phyloP scores from a whole-genome alignment of 345 rosid genomes.

The Sapria himalayana region DNA sequence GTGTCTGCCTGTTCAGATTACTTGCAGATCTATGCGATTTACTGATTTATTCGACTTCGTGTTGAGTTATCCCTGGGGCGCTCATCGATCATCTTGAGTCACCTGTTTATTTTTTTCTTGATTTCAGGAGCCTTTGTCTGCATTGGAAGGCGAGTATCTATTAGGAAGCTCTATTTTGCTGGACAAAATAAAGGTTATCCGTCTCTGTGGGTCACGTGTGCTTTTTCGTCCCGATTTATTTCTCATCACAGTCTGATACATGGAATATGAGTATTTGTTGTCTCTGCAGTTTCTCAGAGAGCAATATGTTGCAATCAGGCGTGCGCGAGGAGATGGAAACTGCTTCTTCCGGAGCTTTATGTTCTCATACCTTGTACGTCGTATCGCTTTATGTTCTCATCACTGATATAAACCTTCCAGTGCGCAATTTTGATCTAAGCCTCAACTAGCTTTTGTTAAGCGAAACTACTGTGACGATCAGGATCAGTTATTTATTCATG shows the following conservation, averaged over 20 bases:
- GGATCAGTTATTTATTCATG: no score
- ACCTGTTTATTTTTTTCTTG: neutral
- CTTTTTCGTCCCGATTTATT: neutral
- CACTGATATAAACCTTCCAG: no score
- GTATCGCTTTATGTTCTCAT: no score
- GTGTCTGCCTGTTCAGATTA: neutral
- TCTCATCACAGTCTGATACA: neutral
- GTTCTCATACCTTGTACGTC: slow-evolving; percentile 86
- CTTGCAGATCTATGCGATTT: neutral
- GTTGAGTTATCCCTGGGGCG: neutral
- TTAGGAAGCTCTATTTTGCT: slow-evolving; percentile 75
- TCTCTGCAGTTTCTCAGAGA: slow-evolving; percentile 40
- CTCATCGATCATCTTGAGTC: neutral
- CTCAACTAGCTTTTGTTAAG: no score
- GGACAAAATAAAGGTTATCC: slow-evolving; percentile 71
- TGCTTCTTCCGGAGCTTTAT: slow-evolving; percentile 94
- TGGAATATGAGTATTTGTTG: neutral
- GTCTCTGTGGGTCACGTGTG: neutral
- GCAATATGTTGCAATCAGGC: slow-evolving; percentile 54
- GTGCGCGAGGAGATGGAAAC: slow-evolving; percentile 96
- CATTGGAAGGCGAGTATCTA: slow-evolving; percentile 66
- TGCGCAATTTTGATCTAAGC: no score
- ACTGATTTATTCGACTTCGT: neutral
- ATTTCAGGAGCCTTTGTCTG: slow-evolving; percentile 70
- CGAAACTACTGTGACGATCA: no score